Evolutionary conservation across 441 rosid species (phyloP), one percentile per base, ranked within the genome.

Genomic region (Euphorbia celastroides): DNA sequence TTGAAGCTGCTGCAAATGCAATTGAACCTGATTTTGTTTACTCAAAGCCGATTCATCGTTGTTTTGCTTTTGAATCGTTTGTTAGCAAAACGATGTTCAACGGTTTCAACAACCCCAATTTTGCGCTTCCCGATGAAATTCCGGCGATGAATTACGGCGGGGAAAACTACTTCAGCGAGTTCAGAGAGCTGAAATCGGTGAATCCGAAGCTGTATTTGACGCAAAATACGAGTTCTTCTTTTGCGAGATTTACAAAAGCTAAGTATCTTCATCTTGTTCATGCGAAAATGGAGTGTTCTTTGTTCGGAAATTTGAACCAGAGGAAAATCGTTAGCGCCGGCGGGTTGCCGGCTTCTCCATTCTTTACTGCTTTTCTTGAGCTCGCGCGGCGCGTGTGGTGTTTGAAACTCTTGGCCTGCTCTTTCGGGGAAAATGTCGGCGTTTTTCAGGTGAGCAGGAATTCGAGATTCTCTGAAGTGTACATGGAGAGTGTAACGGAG

Each of bases 321-420:
- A 77, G 99, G 63, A 84, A 82, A 71, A 78, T 78, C 6, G 77
- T 91, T 41, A 76, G 63, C 9, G 78, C 89, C 0, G 80, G 88
- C n/a, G 83, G 80, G 38, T 82, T 86, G 36, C 96, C 97, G 0
- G 92, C 86, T 52, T 78, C 89, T 1, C 67, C 68, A 3, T 89
- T 93, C 69, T 86, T 86, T 41, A 54, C 41, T 2, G 71, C 80
- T 16, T 93, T 91, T 58, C 74, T 84, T 1, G 99, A 94, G 66
- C 84, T 89, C 89, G 96, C 97, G 5, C 84, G 81, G 74, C 74
- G 91, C 64, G 84, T 88, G 12, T 91, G 97, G 99, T 81, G 83
- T 28, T 78, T 94, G 46, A 90, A 94, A 59, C 86, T 90, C 73
- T 71, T 94, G 19, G 99, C 93, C 9, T 83, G 89, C 78, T 82